Evolutionary conservation across 345 rosid species (phyloP).

Genomic region (Hibiscus mutabilis): DNA sequence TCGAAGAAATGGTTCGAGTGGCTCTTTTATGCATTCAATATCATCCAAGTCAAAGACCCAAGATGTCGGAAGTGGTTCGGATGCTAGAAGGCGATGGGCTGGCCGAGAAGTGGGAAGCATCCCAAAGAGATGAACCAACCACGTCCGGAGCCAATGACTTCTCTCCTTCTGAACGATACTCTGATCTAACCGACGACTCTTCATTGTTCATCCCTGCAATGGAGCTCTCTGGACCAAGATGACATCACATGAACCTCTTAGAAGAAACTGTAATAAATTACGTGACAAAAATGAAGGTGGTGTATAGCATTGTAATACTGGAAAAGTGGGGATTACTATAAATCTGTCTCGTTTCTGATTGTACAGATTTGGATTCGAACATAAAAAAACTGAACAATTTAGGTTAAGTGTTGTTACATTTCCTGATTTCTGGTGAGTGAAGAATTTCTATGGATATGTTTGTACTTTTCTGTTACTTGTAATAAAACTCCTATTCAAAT

Average conservation of each 20-base stretch:
- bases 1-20: constrained; percentile 83
- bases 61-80: constrained; percentile 90
- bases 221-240: constrained; percentile 98
- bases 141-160: constrained; percentile 59
- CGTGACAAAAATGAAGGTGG: constrained; percentile 15
- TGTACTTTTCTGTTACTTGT: constrained; percentile 13
- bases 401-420: constrained; percentile 17
- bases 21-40: constrained; percentile 81
- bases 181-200: constrained; percentile 90
- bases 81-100: constrained; percentile 98
- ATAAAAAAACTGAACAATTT: constrained; percentile 19
- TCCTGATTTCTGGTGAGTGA: constrained; percentile 14
- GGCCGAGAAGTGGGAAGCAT: constrained; percentile 96
- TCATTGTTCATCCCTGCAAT: constrained; percentile 66
- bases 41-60: constrained; percentile 78
- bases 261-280: neutral
- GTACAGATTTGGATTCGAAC: constrained; percentile 27
- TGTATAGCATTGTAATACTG: constrained; percentile 22
- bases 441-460: constrained; percentile 13
- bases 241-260: neutral
- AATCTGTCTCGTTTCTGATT: constrained; percentile 24
- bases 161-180: constrained; percentile 68
- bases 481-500: constrained; percentile 9
- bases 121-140: constrained; percentile 63
- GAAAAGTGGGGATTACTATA: constrained; percentile 11